Conservation (phyloP, 257 asterid species). For the Nicotiana tomentosiformis region DNA sequence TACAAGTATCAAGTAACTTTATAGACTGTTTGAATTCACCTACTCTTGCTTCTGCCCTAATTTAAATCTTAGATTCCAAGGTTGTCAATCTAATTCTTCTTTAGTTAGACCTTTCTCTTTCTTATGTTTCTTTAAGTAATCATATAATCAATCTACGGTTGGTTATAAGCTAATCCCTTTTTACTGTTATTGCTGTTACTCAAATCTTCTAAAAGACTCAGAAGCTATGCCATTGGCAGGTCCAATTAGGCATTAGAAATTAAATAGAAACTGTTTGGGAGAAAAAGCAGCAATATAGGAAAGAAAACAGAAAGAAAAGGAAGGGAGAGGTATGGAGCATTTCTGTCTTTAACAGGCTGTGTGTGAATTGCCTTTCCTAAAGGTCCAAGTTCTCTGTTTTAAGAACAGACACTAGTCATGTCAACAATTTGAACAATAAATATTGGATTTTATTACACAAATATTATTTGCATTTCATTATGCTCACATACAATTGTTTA, state of each 20-base stretch:
- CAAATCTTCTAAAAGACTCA: constrained; percentile 9
- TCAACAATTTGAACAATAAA: constrained; percentile 23
- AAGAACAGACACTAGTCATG: constrained; percentile 26
- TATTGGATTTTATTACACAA: constrained; percentile 14
- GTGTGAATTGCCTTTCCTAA: constrained; percentile 15
- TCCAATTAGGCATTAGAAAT: constrained; percentile 16
- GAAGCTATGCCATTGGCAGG: constrained; percentile 28
- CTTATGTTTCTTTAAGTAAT: neutral
- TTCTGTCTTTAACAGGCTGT: constrained; percentile 39
- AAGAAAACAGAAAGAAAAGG: constrained; percentile 14
- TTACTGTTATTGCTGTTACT: constrained; percentile 8
- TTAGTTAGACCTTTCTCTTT: neutral
- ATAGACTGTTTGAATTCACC: no score
- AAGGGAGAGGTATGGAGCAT: constrained; percentile 30
- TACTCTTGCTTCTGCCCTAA: no score
- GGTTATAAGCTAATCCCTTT: neutral
- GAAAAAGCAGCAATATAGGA: constrained; percentile 15
- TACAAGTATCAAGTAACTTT: no score
- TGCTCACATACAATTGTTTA: neutral
- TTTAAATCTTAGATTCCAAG: neutral
- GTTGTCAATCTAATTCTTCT: neutral
- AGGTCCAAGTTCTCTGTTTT: constrained; percentile 36
- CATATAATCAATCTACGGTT: neutral
- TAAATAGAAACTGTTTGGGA: constrained; percentile 19
- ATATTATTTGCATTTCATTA: neutral